Evolutionary conservation across 805 yeast species (phyloP).

Genomic region (Candida verbasci): DNA sequence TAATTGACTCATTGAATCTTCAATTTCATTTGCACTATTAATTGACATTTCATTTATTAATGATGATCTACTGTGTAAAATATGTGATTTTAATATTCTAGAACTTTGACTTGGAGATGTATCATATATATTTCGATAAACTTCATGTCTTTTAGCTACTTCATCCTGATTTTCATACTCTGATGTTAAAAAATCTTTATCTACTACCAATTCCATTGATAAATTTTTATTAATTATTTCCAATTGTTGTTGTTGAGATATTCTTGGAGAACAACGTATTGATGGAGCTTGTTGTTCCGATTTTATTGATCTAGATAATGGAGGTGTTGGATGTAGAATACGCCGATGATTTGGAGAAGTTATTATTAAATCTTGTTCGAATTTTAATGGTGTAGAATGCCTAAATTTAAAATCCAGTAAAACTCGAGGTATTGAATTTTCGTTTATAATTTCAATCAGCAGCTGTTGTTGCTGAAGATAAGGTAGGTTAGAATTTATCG

Average conservation of each 20-base stretch:
- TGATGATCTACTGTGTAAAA: not conserved
- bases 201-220: slow-evolving; percentile 14
- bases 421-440: slow-evolving; percentile 1
- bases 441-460: slow-evolving; percentile 5
- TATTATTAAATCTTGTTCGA: slow-evolving; percentile 1
- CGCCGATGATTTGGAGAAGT: slow-evolving; percentile 14
- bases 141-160: slow-evolving; percentile 1
- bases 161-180: slow-evolving; percentile 11
- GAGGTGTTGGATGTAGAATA: not conserved
- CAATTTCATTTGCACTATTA: not conserved
- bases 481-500: not conserved
- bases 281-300: not conserved
- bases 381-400: slow-evolving; percentile 1
- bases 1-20: not conserved
- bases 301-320: not conserved
- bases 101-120: slow-evolving; percentile 7
- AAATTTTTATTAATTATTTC: slow-evolving; percentile 1
- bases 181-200: slow-evolving; percentile 18
- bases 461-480: slow-evolving; percentile 2
- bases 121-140: slow-evolving; percentile 9
- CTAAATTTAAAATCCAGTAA: not conserved
- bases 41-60: not conserved
- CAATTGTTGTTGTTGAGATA: not conserved
- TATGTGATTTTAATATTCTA: not conserved
- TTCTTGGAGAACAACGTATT: too few species aligned